Conservation (phyloP, 768 basidiomycete species). For the Hygrophoropsis aurantiaca region DNA sequence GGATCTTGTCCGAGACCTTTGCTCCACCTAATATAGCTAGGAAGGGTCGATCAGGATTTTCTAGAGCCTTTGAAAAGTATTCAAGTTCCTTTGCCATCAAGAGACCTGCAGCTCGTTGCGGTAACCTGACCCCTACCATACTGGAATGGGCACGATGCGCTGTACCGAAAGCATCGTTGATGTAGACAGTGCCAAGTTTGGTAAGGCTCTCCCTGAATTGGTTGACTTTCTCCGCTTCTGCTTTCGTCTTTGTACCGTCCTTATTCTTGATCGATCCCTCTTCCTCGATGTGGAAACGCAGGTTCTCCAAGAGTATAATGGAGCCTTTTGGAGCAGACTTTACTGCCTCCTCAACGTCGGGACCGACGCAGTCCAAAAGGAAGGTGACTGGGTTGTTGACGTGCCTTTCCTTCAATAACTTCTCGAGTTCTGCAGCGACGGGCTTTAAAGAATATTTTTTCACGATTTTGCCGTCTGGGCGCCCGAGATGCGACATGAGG, state of each 20-base stretch:
- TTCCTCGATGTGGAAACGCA: slow-evolving; percentile 98
- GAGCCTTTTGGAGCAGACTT: slow-evolving; percentile 57
- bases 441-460: slow-evolving; percentile 90
- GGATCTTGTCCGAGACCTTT: slow-evolving; percentile 99
- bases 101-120: slow-evolving; percentile 92
- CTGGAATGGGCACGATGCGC: slow-evolving; percentile 98
- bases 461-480: slow-evolving; percentile 90
- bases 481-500: slow-evolving; percentile 97
- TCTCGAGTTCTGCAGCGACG: slow-evolving; percentile 77
- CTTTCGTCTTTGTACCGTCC: slow-evolving; percentile 94
- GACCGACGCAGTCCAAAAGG: slow-evolving; percentile 81
- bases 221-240: slow-evolving; percentile 76
- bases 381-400: slow-evolving; percentile 72
- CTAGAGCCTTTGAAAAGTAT: slow-evolving; percentile 97
- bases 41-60: slow-evolving; percentile 93
- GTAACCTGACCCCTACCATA: slow-evolving; percentile 95
- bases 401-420: slow-evolving; percentile 48
- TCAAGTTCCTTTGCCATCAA: slow-evolving; percentile 99
- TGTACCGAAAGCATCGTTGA: slow-evolving; percentile 99
- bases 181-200: slow-evolving; percentile 90
- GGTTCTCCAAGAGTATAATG: slow-evolving; percentile 91
- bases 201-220: slow-evolving; percentile 89
- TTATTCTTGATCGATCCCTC: slow-evolving; percentile 93
- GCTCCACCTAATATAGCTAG: slow-evolving; percentile 97
- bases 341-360: slow-evolving; percentile 80